Conservation (phyloP, 163 green algal genomes). For the Coccomyxa subellipsoidea region DNA sequence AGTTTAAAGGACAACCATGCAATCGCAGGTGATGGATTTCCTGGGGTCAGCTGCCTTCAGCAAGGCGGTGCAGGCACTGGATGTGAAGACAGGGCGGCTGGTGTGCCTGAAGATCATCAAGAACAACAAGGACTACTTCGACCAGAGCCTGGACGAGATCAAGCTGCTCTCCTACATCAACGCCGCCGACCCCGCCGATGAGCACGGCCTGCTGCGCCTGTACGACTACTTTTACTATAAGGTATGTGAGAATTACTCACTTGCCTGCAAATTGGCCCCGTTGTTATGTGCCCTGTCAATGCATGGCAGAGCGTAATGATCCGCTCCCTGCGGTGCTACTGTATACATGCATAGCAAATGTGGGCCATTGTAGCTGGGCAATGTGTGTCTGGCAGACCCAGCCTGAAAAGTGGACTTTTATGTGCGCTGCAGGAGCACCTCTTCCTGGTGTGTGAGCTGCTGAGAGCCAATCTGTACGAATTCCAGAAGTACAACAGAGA, state of each 20-base stretch:
- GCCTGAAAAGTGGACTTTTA: no score
- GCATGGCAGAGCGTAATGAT: no score
- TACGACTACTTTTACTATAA: slow-evolving; percentile 98
- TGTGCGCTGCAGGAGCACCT: slow-evolving; percentile 82
- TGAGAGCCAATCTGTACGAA: slow-evolving; percentile 97
- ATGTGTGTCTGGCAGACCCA: no score
- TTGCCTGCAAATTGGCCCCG: no score
- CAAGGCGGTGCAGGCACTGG: slow-evolving; percentile 84
- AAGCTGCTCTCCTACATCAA: slow-evolving; percentile 93
- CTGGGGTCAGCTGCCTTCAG: slow-evolving; percentile 88
- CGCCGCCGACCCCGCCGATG: slow-evolving; percentile 80
- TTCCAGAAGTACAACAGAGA: slow-evolving; percentile 94
- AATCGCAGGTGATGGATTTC: slow-evolving; percentile 73
- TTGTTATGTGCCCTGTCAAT: no score
- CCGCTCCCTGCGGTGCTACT: no score
- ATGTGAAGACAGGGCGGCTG: slow-evolving; percentile 78
- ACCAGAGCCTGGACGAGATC: slow-evolving; percentile 95
- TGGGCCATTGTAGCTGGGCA: no score
- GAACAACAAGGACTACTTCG: slow-evolving; percentile 97
- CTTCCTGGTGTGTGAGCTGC: slow-evolving; percentile 95
- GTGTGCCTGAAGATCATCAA: slow-evolving; percentile 99
- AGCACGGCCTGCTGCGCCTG: slow-evolving; percentile 84
- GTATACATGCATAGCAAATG: no score
- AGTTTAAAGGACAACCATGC: no score
- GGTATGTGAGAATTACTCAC: no score